Conservation (phyloP, 106 monocot genomes). For the Dioscorea alata region DNA sequence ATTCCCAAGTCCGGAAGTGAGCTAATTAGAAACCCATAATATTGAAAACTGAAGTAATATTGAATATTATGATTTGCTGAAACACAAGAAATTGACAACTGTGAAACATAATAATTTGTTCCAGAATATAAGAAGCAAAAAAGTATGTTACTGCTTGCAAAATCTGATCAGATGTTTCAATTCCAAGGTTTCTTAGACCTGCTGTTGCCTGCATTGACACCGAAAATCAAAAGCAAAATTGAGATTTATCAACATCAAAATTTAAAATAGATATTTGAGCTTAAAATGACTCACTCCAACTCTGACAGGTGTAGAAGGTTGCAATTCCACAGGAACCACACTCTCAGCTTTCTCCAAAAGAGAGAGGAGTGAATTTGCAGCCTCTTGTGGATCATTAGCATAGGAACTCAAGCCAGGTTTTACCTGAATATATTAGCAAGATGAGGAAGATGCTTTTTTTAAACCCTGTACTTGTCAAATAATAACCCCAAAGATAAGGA, state of each 20-base stretch:
- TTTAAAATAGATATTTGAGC: not conserved
- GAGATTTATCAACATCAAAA: not conserved
- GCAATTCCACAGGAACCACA: conserved; percentile 52
- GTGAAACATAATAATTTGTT: not conserved
- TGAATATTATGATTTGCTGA: no score
- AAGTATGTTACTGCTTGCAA: conserved; percentile 57
- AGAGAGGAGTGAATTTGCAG: conserved; percentile 67
- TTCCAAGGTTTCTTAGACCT: conserved; percentile 75
- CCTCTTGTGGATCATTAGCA: conserved; percentile 65
- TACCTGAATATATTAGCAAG: not conserved
- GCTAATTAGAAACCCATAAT: no score
- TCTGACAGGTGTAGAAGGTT: conserved; percentile 72
- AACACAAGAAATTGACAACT: no score
- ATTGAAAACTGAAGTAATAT: no score
- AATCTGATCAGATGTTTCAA: conserved; percentile 71
- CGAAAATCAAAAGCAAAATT: not conserved
- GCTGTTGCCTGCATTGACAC: conserved; percentile 67
- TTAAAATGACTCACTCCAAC: conserved; percentile 68
- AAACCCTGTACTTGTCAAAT: no score
- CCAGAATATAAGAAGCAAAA: not conserved
- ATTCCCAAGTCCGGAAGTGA: no score
- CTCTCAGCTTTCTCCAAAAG: conserved; percentile 71
- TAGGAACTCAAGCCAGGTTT: conserved; percentile 81
- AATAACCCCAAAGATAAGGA: no score
- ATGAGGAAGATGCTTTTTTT: not conserved